A percentile compares a stretch with the other conserved stretches of the same genome.
Conservation (phyloP, 2,329 filamentous ascomycete species). For the Fusarium goolgardi region DNA sequence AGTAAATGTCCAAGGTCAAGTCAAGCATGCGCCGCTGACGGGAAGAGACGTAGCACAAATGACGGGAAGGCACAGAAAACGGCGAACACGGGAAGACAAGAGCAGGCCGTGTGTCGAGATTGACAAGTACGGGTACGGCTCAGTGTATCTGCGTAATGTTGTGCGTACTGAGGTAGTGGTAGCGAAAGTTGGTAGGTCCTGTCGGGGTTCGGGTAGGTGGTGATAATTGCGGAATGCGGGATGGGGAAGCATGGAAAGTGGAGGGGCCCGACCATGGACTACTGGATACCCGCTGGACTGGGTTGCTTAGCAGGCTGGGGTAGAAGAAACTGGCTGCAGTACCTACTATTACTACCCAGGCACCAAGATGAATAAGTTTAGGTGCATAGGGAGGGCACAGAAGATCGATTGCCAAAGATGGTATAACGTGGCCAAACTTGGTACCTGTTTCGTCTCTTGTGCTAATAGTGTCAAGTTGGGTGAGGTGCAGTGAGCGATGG, state of each 20-base stretch:
- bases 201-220: constrained; percentile 16
- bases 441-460: not conserved
- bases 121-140: not conserved
- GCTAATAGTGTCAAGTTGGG: not conserved
- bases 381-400: not conserved
- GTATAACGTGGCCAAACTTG: not conserved
- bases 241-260: constrained; percentile 43
- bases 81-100: constrained; percentile 5
- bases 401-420: not conserved
- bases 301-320: constrained; percentile 11
- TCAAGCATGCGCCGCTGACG: constrained; percentile 34
- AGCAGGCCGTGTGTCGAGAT: constrained; percentile 5
- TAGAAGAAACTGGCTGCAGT: not conserved
- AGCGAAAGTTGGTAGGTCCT: constrained; percentile 20
- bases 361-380: not conserved
- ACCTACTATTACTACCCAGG: not conserved
- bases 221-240: constrained; percentile 42
- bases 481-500: constrained; percentile 1
- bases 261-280: constrained; percentile 26
- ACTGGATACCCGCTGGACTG: not conserved
- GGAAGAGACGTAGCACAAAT: constrained; percentile 32
- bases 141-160: constrained; percentile 2
- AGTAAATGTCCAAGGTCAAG: constrained; percentile 21
- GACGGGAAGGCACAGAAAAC: constrained; percentile 32
- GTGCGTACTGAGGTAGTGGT: constrained; percentile 8